These are phyloP conservation scores for Crithidia expoeki DNA, from an alignment of 208 protist species.

Conservation along the genomic window DNA sequence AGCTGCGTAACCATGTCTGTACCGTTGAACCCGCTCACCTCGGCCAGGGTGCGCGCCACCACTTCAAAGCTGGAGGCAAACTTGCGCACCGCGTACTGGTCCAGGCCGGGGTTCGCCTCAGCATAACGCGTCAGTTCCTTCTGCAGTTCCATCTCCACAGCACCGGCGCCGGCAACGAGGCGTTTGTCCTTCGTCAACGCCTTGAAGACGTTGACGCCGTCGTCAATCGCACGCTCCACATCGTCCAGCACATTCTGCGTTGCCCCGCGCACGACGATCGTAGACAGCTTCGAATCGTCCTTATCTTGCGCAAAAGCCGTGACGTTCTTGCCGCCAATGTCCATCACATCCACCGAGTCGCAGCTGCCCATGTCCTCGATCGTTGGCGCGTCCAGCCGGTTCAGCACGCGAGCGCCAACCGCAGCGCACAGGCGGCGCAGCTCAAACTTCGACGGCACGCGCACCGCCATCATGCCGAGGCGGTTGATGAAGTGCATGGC, in stretches of 20 bases:
- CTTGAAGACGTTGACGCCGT: slow-evolving; percentile 99
- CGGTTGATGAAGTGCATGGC: slow-evolving; percentile 99
- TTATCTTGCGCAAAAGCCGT: slow-evolving; percentile 95
- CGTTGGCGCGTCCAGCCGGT: slow-evolving; percentile 91
- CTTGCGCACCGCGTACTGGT: slow-evolving; percentile 99
- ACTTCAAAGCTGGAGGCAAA: slow-evolving; percentile 98
- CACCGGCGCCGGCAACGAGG: slow-evolving; percentile 98
- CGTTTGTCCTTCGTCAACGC: slow-evolving; percentile 93
- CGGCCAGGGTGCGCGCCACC: slow-evolving; percentile 97
- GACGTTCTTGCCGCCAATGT: slow-evolving; percentile 96
- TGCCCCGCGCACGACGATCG: slow-evolving; percentile 98
- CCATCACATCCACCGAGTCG: slow-evolving; percentile 93
- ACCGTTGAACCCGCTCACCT: slow-evolving; percentile 97
- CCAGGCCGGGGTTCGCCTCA: slow-evolving; percentile 94
- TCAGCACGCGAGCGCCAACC: slow-evolving; percentile 95
- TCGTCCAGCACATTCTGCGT: slow-evolving; percentile 99
- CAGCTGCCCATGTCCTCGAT: slow-evolving; percentile 97
- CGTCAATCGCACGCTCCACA: slow-evolving; percentile 96
- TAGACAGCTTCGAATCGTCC: slow-evolving; percentile 95
- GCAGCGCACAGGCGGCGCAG: slow-evolving; percentile 97
- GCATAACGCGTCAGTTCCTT: slow-evolving; percentile 85
- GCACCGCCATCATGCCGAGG: slow-evolving; percentile 98
- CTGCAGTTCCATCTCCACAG: slow-evolving; percentile 97
- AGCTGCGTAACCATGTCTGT: slow-evolving; percentile 96
- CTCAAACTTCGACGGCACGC: slow-evolving; percentile 99